Evolutionary conservation across 2,329 filamentous ascomycete species (phyloP).

Genomic region (Alternaria gansuensis): DNA sequence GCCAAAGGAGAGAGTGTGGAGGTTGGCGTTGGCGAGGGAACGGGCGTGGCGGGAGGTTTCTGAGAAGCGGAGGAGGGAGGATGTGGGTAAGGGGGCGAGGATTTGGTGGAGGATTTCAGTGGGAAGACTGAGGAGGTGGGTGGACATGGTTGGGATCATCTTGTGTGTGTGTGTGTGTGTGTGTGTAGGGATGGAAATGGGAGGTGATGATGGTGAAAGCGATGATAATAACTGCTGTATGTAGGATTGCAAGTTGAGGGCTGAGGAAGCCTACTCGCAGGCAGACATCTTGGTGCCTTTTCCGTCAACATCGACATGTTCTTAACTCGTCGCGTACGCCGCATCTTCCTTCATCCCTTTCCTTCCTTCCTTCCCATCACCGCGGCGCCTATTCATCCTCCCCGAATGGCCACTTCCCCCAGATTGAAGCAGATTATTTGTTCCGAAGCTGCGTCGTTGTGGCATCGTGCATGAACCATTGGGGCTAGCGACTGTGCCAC

Average conservation of each 20-base stretch:
- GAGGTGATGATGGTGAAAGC: neutral
- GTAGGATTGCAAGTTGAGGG: neutral
- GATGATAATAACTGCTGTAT: neutral
- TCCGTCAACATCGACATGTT: neutral
- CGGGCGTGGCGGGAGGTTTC: conserved; percentile 42
- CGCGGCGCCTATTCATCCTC: conserved; percentile 1
- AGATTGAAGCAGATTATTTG: neutral
- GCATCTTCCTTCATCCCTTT: neutral
- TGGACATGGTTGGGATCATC: conserved; percentile 24
- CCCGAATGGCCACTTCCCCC: neutral
- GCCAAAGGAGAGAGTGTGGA: conserved; percentile 76
- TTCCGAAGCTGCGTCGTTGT: conserved; percentile 1
- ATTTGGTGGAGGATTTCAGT: conserved; percentile 48
- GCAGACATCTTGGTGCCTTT: neutral
- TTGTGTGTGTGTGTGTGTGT: no score
- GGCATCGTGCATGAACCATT: neutral
- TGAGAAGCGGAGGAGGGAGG: conserved; percentile 47
- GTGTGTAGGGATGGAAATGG: neutral
- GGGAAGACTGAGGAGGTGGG: conserved; percentile 39
- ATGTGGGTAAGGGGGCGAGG: conserved; percentile 44
- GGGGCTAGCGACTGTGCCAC: neutral
- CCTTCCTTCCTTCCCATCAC: neutral
- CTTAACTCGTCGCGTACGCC: neutral
- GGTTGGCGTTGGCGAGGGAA: conserved; percentile 41
- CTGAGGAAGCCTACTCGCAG: neutral